phyloP scores from a whole-genome alignment of 805 yeast genomes.

The Priceomyces melissophilus region DNA sequence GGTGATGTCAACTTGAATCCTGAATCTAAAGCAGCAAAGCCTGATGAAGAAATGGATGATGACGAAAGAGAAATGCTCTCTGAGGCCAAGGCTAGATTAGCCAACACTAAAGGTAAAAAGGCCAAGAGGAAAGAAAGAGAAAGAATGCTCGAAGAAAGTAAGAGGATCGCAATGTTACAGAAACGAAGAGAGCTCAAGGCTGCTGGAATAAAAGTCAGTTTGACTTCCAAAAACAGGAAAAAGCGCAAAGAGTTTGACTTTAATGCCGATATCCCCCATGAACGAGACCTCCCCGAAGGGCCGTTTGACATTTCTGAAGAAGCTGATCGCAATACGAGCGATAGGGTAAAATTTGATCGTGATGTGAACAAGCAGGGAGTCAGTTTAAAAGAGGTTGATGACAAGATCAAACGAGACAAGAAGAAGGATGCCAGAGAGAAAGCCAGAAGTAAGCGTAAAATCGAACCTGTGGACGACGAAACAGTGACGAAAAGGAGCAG shows the following conservation, averaged over 20 bases:
- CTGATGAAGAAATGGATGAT: slow-evolving; percentile 79
- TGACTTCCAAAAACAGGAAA: slow-evolving; percentile 51
- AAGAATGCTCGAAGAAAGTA: slow-evolving; percentile 73
- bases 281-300: slow-evolving; percentile 65
- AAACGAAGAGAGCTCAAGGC: slow-evolving; percentile 77
- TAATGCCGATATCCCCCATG: slow-evolving; percentile 79
- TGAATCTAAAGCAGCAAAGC: slow-evolving; percentile 76
- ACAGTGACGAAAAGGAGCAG: slow-evolving; percentile 23
- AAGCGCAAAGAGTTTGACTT: slow-evolving; percentile 69
- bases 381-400: slow-evolving; percentile 31
- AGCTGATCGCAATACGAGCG: slow-evolving; percentile 33
- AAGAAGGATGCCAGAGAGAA: slow-evolving; percentile 18
- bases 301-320: slow-evolving; percentile 69
- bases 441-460: slow-evolving; percentile 16
- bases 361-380: slow-evolving; percentile 46
- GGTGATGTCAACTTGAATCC: slow-evolving; percentile 69
- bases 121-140: slow-evolving; percentile 90
- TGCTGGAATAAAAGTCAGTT: slow-evolving; percentile 61
- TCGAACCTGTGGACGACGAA: slow-evolving; percentile 17
- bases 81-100: slow-evolving; percentile 90
- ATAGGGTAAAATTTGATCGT: slow-evolving; percentile 40
- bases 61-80: slow-evolving; percentile 89
- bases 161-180: slow-evolving; percentile 70
- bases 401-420: slow-evolving; percentile 28
- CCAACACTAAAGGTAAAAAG: slow-evolving; percentile 91